These are phyloP conservation scores for Venturia oleaginea DNA, from an alignment of 2,329 filamentous ascomycete species.

Conservation along the genomic window DNA sequence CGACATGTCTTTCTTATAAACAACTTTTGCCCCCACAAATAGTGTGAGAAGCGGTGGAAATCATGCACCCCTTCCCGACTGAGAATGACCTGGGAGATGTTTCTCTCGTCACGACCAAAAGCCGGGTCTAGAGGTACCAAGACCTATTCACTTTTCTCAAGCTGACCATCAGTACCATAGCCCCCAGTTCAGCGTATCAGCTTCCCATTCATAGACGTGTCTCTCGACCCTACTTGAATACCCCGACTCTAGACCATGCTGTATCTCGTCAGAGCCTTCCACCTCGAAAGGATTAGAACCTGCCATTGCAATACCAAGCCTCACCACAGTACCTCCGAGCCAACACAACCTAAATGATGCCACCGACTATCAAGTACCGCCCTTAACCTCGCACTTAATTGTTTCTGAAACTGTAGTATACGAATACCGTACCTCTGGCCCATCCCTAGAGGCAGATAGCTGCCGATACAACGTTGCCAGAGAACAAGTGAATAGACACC, in stretches of 20 bases:
- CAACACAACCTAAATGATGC: background rate
- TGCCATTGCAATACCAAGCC: background rate
- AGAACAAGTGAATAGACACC: background rate
- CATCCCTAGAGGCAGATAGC: background rate
- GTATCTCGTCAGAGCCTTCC: background rate
- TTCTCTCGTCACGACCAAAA: background rate
- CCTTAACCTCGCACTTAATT: background rate
- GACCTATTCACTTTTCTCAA: background rate
- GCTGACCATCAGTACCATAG: background rate
- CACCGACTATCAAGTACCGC: background rate
- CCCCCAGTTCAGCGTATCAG: background rate
- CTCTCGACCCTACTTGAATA: background rate
- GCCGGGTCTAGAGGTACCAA: background rate
- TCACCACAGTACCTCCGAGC: background rate
- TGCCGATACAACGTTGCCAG: background rate
- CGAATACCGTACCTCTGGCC: background rate
- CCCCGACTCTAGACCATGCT: background rate
- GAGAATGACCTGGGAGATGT: background rate
- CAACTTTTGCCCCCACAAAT: background rate
- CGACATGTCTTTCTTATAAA: background rate
- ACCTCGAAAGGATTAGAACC: background rate
- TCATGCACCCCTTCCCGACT: background rate
- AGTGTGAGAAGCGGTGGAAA: background rate
- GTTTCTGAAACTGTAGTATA: background rate
- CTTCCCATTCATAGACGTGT: background rate